Conservation (phyloP, 306 rosid genomes). For the Albizia julibrissin region DNA sequence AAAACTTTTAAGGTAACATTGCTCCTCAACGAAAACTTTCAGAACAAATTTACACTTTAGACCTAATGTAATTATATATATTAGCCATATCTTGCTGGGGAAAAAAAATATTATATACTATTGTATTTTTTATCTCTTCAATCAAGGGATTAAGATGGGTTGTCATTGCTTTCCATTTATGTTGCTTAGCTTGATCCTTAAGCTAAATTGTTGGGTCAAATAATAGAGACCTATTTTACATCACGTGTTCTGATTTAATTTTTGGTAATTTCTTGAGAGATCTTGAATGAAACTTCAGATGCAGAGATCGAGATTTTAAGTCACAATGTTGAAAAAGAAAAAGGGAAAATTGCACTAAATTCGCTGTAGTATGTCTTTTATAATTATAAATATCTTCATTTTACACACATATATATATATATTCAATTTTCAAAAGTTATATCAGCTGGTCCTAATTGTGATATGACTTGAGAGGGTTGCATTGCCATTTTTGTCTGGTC, state of each 20-base stretch:
- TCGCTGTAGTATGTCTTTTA: not conserved
- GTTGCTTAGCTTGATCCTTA: conserved; percentile 46
- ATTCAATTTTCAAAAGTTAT: too few species aligned
- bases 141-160: conserved; percentile 43
- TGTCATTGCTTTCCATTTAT: conserved; percentile 21
- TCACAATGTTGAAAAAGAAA: conserved; percentile 26
- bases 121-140: conserved; percentile 26
- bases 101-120: not conserved
- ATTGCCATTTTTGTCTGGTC: too few species aligned
- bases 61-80: too few species aligned
- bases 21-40: too few species aligned
- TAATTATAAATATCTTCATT: too few species aligned
- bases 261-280: conserved; percentile 35
- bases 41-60: too few species aligned
- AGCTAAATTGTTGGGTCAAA: conserved; percentile 35
- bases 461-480: too few species aligned
- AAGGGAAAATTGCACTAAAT: not conserved
- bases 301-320: conserved; percentile 1
- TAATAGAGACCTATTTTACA: conserved; percentile 26
- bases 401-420: too few species aligned
- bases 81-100: not conserved
- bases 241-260: conserved; percentile 21
- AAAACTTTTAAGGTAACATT: too few species aligned
- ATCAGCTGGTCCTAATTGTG: too few species aligned
- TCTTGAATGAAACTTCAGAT: conserved; percentile 40